These are phyloP conservation scores for Plasmopara viticola DNA, from an alignment of 352 stramenopile genomes.

Conservation along the genomic window DNA sequence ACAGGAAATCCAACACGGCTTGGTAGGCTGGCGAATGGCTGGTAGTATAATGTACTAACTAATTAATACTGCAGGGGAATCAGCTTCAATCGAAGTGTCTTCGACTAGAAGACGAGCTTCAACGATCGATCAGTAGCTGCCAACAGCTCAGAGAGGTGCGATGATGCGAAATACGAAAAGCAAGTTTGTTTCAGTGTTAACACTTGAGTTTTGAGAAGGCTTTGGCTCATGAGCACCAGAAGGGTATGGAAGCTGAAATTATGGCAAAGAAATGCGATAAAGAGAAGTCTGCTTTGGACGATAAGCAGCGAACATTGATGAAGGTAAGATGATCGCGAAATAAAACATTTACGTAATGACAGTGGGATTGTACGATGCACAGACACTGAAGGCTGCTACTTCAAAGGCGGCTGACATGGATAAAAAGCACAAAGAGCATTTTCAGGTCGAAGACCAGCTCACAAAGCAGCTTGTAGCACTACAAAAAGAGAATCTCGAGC, in stretches of 20 bases:
- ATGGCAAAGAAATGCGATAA: conserved; percentile 14
- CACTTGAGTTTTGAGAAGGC: conserved; percentile 3
- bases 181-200: not conserved
- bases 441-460: conserved; percentile 32
- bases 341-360: not conserved
- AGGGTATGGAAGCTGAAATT: conserved; percentile 13
- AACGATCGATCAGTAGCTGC: conserved; percentile 7
- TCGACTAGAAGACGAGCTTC: conserved; percentile 15
- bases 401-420: conserved; percentile 35
- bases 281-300: conserved; percentile 42
- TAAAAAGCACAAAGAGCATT: conserved; percentile 29
- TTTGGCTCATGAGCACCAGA: conserved; percentile 12
- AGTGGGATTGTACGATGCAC: not conserved
- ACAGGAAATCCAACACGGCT: conserved; percentile 15
- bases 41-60: not conserved
- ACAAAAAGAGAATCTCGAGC: conserved; percentile 51
- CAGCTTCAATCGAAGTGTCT: conserved; percentile 21
- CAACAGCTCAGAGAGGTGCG: conserved; percentile 22
- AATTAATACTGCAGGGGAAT: not conserved
- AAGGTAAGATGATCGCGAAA: conserved; percentile 20
- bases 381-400: conserved; percentile 38
- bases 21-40: conserved; percentile 2
- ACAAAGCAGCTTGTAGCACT: conserved; percentile 34
- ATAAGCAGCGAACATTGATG: conserved; percentile 29
- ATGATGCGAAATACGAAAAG: not conserved